A percentile compares a stretch with the other conserved stretches of the same genome.
Conservation (phyloP, 2,329 filamentous ascomycete species). For the Fusarium algeriense region DNA sequence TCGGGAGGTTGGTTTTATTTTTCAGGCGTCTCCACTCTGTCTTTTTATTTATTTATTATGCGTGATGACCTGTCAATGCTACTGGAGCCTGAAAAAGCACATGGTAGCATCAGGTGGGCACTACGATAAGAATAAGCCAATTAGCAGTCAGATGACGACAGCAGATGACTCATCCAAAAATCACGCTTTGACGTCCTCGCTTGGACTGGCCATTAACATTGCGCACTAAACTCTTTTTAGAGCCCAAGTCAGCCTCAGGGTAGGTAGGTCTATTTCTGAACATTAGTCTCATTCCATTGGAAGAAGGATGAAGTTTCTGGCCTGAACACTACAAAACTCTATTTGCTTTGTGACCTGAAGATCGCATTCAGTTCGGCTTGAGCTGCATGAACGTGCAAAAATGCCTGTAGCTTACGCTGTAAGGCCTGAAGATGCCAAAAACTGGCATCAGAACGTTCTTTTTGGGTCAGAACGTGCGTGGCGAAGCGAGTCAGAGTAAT, state of each 20-base stretch:
- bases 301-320: too few relatives aligned
- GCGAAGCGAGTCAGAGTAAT: too few relatives aligned
- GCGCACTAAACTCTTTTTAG: neutral
- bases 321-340: too few relatives aligned
- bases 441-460: too few relatives aligned
- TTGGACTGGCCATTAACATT: neutral
- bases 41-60: conserved; percentile 5
- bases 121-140: neutral
- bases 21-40: neutral
- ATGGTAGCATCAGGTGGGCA: neutral
- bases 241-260: neutral
- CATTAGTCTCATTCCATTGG: too few relatives aligned
- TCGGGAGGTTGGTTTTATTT: conserved; percentile 11
- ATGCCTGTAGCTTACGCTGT: too few relatives aligned
- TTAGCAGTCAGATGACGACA: neutral
- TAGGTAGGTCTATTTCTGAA: neutral
- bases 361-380: too few relatives aligned
- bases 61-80: conserved; percentile 2
- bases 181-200: neutral
- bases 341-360: too few relatives aligned
- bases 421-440: too few relatives aligned
- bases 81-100: conserved; percentile 9
- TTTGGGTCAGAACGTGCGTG: too few relatives aligned
- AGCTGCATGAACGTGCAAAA: too few relatives aligned
- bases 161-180: neutral